A percentile compares a stretch with the other conserved stretches of the same genome.
Evolutionary conservation across 129 eudicot genomes (phyloP).

Genomic region (Escallonia herrerae): DNA sequence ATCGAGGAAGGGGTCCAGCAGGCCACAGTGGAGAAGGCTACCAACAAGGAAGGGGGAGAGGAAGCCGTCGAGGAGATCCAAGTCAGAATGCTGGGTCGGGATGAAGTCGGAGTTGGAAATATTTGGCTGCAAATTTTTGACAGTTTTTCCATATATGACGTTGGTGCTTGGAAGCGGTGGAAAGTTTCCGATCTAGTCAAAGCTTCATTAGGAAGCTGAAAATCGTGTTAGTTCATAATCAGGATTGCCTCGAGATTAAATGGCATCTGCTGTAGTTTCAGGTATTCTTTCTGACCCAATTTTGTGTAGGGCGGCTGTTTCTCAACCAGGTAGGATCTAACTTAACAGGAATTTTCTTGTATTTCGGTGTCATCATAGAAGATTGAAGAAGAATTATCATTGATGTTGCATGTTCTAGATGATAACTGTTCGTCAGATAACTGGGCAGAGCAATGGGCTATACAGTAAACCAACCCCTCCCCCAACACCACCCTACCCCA

Average conservation of each 20-base stretch:
- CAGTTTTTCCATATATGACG: conserved; percentile 9
- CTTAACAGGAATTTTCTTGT: conserved; percentile 13
- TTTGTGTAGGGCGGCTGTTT: conserved; percentile 18
- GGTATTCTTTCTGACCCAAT: conserved; percentile 44
- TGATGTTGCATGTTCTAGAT: no score
- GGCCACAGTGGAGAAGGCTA: conserved; percentile 46
- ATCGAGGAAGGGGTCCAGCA: conserved; percentile 44
- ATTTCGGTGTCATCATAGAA: no score
- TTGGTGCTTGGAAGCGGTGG: conserved; percentile 8
- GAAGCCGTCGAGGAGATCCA: conserved; percentile 38
- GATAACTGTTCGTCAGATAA: no score
- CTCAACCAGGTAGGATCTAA: conserved; percentile 20
- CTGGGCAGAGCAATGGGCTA: no score
- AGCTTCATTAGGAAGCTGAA: conserved; percentile 3
- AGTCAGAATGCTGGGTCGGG: conserved; percentile 23
- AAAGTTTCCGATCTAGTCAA: conserved; percentile 21
- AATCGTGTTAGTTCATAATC: conserved; percentile 4
- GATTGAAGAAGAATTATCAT: no score
- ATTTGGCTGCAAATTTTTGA: conserved; percentile 13
- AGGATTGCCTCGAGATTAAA: not conserved
- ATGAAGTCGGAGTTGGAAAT: not conserved
- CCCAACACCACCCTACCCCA: no score
- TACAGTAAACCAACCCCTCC: no score
- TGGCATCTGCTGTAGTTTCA: conserved; percentile 27
- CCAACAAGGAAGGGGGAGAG: conserved; percentile 38